phyloP scores from a whole-genome alignment of 1,284 basidiomycete genomes.

The Trametes sp. region DNA sequence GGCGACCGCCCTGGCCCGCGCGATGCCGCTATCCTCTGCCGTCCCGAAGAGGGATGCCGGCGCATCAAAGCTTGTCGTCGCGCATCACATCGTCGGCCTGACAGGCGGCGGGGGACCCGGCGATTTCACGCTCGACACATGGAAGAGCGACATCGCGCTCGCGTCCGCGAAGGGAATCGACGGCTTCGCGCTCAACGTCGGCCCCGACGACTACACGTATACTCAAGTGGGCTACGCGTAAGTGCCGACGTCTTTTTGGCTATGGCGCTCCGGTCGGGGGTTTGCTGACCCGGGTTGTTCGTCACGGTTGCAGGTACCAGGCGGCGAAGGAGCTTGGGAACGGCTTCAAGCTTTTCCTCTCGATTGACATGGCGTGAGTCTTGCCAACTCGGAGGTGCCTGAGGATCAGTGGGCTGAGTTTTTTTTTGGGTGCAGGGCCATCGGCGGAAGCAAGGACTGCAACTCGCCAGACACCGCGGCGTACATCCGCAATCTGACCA shows the following conservation, averaged over 20 bases:
- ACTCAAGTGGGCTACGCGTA: slow-evolving; percentile 72
- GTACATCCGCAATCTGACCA: slow-evolving; percentile 66
- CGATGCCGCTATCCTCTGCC: slow-evolving; percentile 1
- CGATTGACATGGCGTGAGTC: slow-evolving; percentile 78
- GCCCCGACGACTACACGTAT: slow-evolving; percentile 65
- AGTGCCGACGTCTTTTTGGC: slow-evolving; percentile 40
- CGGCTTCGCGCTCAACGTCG: slow-evolving; percentile 73
- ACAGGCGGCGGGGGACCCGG: slow-evolving; percentile 42
- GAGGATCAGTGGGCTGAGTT: not conserved
- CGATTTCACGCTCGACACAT: slow-evolving; percentile 61
- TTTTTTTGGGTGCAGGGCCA: not conserved
- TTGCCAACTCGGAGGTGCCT: not conserved
- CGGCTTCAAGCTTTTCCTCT: slow-evolving; percentile 81
- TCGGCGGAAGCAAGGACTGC: slow-evolving; percentile 56
- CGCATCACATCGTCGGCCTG: slow-evolving; percentile 76
- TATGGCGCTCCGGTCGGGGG: not conserved
- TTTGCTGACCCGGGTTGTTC: not conserved
- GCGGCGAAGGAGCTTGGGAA: slow-evolving; percentile 62
- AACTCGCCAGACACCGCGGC: slow-evolving; percentile 56
- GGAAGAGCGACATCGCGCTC: slow-evolving; percentile 62
- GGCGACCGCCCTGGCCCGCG: slow-evolving; percentile 17
- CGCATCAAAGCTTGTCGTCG: slow-evolving; percentile 60
- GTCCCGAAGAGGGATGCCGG: slow-evolving; percentile 12
- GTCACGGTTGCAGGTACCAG: slow-evolving; percentile 45
- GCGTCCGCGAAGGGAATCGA: slow-evolving; percentile 70